Evolutionary conservation across 192 early-diverging fungal genomes (phyloP), one percentile per base, ranked within the genome.

Genomic region (Gamsiella multidivaricata): DNA sequence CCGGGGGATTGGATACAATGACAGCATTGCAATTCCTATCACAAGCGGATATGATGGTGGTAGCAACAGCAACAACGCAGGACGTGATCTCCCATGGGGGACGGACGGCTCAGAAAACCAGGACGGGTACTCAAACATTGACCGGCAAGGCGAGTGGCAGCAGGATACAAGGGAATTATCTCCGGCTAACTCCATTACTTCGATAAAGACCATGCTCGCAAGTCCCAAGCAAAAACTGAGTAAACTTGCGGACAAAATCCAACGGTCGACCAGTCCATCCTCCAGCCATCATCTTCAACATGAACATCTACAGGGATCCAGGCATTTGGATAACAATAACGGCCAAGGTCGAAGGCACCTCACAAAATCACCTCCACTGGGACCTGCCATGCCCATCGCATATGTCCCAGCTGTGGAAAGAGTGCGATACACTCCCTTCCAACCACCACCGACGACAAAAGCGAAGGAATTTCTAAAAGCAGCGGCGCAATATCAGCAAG

Each of bases 391-490:
- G 31, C 82, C 82, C 2, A 67, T 80, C n/a, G 82, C 78, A 1
- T 83, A 83, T 51, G 79, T 83, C 39, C 82, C 82, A 23, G 82
- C 82, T 18, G 73, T 83, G 3, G 82, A 83, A 54, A 70, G 82
- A 63, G 82, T 83, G 0, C 56, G 82, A 11, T 83, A 83, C 33
- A 74, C 79, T 15, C 67, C 82, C 12, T 83, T 83, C 43, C 65
- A 68, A 42, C 74, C 74, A 15, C 74, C 74, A 3, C 74, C 74
- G 17, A 78, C 74, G 20, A 69, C 66, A 18, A 78, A 78, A 23
- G 74, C 74, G 0, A 68, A 78, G 12, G 74, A 78, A 25, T 78
- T 78, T 6, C 29, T 78, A n/a, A 68, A 78, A 18, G 74, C 74
- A 5, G 74, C 74, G 18, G 74, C 65, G 12, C 54, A 64, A 36